Evolutionary conservation across 2,329 filamentous ascomycete species (phyloP).

Genomic region (Sporothrix dimorphospora): DNA sequence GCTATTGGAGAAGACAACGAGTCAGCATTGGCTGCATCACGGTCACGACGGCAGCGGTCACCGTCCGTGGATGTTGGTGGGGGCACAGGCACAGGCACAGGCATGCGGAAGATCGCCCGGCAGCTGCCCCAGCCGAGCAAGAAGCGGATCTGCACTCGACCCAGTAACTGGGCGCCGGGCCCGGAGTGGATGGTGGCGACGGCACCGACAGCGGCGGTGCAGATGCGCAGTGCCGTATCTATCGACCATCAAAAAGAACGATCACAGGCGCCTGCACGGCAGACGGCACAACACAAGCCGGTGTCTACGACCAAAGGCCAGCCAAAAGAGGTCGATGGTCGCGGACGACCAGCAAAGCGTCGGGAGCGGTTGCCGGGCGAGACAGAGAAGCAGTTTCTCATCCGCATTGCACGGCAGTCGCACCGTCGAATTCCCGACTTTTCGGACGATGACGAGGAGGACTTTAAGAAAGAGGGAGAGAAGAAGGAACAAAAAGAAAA

Average conservation of each 20-base stretch:
- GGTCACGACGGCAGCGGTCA: not conserved
- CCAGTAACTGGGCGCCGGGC: not conserved
- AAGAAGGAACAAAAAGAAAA: not conserved
- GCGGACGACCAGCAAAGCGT: constrained; percentile 45
- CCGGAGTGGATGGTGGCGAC: constrained; percentile 28
- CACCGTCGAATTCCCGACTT: constrained; percentile 33
- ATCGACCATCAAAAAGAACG: not conserved
- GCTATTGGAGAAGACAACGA: not conserved
- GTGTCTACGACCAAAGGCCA: not conserved
- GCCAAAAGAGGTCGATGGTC: constrained; percentile 27
- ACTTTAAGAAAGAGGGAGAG: constrained; percentile 20
- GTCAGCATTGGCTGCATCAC: not conserved
- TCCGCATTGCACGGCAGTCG: constrained; percentile 51
- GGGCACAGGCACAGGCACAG: not conserved
- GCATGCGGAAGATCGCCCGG: not conserved
- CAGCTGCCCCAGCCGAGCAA: constrained; percentile 19
- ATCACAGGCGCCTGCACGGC: not conserved
- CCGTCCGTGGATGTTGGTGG: not conserved
- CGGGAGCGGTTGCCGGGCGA: constrained; percentile 49
- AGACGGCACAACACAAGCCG: not conserved
- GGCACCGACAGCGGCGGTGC: constrained; percentile 35
- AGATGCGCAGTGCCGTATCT: not conserved
- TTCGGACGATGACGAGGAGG: constrained; percentile 30
- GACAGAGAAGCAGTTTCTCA: constrained; percentile 50
- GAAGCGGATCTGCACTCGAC: not conserved